Base-by-base conservation (phyloP, 1,139 yeast species). In the Hyphopichia wangnamkhiaoensis region DNA sequence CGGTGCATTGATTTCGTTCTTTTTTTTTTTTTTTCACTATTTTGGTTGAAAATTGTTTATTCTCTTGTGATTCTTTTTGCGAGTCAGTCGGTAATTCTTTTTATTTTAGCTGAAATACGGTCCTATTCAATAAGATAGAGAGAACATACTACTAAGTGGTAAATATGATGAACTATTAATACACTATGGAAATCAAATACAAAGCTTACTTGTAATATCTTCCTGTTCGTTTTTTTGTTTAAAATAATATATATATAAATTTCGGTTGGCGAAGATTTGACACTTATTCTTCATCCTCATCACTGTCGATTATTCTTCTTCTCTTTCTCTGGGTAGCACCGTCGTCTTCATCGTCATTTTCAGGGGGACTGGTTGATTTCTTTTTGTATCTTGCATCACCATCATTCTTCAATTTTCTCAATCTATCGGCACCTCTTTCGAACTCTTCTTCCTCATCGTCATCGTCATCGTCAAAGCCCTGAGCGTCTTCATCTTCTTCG, bases 391-490 rank as follows among this genome's bases (percentile, higher is more conserved):
- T 67, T 19, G 74, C 69, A 6, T 79, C 77, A 7, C 85, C 84
- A 29, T 71, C 75, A 36, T 71, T 67, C 57, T 86, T 86, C 40
- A 84, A 68, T 42, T 73, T 71, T 45, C 74, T 76, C 54, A 85
- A 68, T 48, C 90, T 70, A 48, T 79, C 83, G 1, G 88, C 87
- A 2, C 82, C 80, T 37, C 68, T 65, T 32, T 74, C 80, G 30
- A 75, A 82, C 31, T 75, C 79, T 19, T 76, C 82, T 23, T 78
- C 84, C 35, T 79, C 83, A 31, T 74, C n/a, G n/a, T n/a, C 80
- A 2, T 53, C 61, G 12, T 52, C 61, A 13, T 48, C 53, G 5
- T 50, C 66, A 21, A 31, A 31, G 6, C 24, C 35, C 19, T 56
- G 66, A 4, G 14, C 29, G 29, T 41, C 74, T 67, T 49, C 60